Conservation (phyloP, 2,329 filamentous ascomycete species). For the Emmonsiellopsis sp. region DNA sequence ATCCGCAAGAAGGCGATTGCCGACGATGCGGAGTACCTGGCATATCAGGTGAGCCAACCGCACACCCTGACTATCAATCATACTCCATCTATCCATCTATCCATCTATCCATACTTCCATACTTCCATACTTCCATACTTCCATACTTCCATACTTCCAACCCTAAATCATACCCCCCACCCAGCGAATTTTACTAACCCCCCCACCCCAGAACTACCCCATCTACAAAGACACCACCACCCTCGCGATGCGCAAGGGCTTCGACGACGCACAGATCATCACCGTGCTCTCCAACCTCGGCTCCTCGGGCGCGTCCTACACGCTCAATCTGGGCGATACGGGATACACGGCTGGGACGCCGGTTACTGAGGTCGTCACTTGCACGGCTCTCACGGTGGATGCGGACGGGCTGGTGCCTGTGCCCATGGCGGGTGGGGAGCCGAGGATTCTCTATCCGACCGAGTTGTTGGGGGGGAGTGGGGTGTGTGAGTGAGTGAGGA, state of each 20-base stretch:
- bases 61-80: no score
- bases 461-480: conserved; percentile 14
- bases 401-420: conserved; percentile 12
- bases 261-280: conserved; percentile 18
- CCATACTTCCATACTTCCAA: neutral
- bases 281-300: conserved; percentile 39
- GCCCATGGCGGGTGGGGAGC: conserved; percentile 13
- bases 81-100: no score
- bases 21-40: conserved; percentile 30
- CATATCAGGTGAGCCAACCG: conserved; percentile 27
- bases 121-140: neutral
- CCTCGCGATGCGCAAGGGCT: conserved; percentile 38
- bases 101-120: neutral
- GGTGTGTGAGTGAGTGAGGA: conserved; percentile 9
- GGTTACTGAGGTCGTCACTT: conserved; percentile 28
- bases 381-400: conserved; percentile 15
- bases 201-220: neutral
- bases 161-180: neutral
- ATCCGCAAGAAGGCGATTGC: conserved; percentile 38
- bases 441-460: conserved; percentile 16
- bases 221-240: conserved; percentile 36
- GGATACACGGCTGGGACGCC: conserved; percentile 14
- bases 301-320: conserved; percentile 28
- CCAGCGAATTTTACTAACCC: neutral
- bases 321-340: conserved; percentile 37